Evolutionary conservation across 2,329 filamentous ascomycete species (phyloP).

Genomic region (Cyphellophora attinorum): DNA sequence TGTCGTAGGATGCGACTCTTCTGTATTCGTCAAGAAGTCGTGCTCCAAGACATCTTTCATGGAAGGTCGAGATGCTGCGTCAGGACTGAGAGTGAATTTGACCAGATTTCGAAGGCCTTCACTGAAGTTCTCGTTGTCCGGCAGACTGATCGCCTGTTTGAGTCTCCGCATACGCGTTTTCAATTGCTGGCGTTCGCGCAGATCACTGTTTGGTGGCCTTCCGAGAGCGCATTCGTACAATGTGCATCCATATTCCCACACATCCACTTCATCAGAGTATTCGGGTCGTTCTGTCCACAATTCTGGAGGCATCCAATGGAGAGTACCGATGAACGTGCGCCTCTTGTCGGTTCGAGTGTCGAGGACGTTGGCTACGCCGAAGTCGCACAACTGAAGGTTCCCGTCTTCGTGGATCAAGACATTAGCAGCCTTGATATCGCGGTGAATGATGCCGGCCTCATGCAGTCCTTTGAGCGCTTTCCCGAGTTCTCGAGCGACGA

Average conservation of each 20-base stretch:
- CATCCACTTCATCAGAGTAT: slow-evolving; percentile 41
- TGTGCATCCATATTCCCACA: slow-evolving; percentile 43
- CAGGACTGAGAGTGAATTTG: slow-evolving; percentile 32
- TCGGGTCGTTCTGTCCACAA: slow-evolving; percentile 37
- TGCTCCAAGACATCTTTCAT: slow-evolving; percentile 38
- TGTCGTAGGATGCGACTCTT: slow-evolving; percentile 33
- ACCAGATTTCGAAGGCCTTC: slow-evolving; percentile 36
- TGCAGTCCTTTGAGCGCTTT: slow-evolving; percentile 53
- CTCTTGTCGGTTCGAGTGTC: slow-evolving; percentile 52
- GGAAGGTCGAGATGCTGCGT: slow-evolving; percentile 34
- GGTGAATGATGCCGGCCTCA: slow-evolving; percentile 55
- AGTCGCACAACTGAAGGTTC: slow-evolving; percentile 54
- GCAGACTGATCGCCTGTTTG: slow-evolving; percentile 30
- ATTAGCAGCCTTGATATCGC: slow-evolving; percentile 58
- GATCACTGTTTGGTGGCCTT: slow-evolving; percentile 37
- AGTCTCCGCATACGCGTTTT: slow-evolving; percentile 32
- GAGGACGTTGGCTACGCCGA: slow-evolving; percentile 55
- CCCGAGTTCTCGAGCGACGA: slow-evolving; percentile 55
- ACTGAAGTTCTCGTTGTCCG: slow-evolving; percentile 33
- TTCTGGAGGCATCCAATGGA: slow-evolving; percentile 59
- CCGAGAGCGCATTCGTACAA: slow-evolving; percentile 41
- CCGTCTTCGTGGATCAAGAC: slow-evolving; percentile 56
- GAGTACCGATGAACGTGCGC: slow-evolving; percentile 56
- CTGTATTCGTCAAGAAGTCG: slow-evolving; percentile 32
- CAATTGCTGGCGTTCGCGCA: slow-evolving; percentile 27